Conservation (phyloP, 345 rosid genomes). For the Eucalyptus sp. region DNA sequence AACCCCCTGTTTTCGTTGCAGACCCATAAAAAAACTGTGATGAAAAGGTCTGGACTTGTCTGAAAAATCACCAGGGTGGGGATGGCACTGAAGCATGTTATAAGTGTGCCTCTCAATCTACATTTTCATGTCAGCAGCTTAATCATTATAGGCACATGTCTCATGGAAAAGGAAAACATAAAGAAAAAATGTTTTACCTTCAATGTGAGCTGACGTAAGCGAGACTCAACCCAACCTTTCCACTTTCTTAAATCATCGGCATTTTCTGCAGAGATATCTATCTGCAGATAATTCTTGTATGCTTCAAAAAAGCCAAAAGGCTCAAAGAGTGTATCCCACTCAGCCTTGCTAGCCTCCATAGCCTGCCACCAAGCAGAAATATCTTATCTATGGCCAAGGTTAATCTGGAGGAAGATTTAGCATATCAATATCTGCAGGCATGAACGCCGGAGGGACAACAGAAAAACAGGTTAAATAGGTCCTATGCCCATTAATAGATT, state of each 20-base stretch:
- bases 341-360: slow-evolving; percentile 70
- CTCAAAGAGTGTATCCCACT: slow-evolving; percentile 89
- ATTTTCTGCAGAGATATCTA: slow-evolving; percentile 71
- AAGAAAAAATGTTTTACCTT: slow-evolving; percentile 32
- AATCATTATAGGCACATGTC: background rate
- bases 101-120: slow-evolving; percentile 87
- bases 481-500: background rate
- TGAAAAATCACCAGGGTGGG: slow-evolving; percentile 77
- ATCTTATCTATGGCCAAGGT: background rate
- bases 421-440: background rate
- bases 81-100: slow-evolving; percentile 91
- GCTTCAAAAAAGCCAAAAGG: slow-evolving; percentile 87
- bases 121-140: slow-evolving; percentile 4
- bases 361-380: slow-evolving; percentile 35
- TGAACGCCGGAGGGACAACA: background rate
- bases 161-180: background rate
- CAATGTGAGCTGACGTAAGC: slow-evolving; percentile 86
- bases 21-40: slow-evolving; percentile 86
- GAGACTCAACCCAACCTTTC: slow-evolving; percentile 99
- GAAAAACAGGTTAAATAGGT: background rate
- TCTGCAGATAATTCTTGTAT: slow-evolving; percentile 83
- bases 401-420: background rate
- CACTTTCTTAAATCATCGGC: slow-evolving; percentile 80
- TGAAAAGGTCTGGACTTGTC: slow-evolving; percentile 61
- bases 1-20: slow-evolving; percentile 91